phyloP scores from a whole-genome alignment of 306 rosid species.

The Gynostemma pentaphyllum region DNA sequence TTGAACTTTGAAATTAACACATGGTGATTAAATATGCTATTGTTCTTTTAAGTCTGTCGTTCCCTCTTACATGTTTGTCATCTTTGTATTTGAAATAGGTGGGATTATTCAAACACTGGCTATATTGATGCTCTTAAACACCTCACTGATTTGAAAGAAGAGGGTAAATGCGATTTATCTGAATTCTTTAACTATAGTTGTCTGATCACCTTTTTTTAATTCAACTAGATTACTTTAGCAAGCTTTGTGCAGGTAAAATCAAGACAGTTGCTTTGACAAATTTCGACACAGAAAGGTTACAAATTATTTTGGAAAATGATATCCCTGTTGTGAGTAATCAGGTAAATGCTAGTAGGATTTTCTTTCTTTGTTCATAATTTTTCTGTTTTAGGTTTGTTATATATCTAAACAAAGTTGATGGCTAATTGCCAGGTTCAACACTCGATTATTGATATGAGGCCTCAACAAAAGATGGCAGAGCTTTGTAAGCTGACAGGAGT shows the following conservation, averaged over 20 bases:
- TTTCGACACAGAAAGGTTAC: constrained; percentile 82
- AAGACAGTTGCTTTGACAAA: constrained; percentile 81
- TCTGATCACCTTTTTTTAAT: constrained; percentile 16
- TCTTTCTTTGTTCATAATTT: background rate
- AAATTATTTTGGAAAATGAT: constrained; percentile 77
- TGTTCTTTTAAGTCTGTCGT: background rate
- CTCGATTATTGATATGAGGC: constrained; percentile 87
- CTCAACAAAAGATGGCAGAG: constrained; percentile 86
- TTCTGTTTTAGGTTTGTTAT: background rate
- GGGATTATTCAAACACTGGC: constrained; percentile 85
- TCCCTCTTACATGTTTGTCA: background rate
- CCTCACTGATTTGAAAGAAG: constrained; percentile 81
- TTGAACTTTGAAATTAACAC: no score
- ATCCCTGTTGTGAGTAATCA: constrained; percentile 96
- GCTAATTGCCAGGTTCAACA: constrained; percentile 60
- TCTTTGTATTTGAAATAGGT: constrained; percentile 45
- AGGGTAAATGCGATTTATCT: constrained; percentile 35
- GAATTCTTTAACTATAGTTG: background rate
- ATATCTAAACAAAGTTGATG: constrained; percentile 3
- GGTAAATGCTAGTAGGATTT: constrained; percentile 29
- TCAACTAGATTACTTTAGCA: constrained; percentile 25
- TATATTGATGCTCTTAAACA: constrained; percentile 91
- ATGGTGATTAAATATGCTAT: background rate
- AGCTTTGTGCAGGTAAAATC: constrained; percentile 62
- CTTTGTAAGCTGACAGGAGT: constrained; percentile 89